A percentile compares a stretch with the other conserved stretches of the same genome.
Conservation (phyloP, 2,329 filamentous ascomycete genomes). For the Coniochaeta sp. region DNA sequence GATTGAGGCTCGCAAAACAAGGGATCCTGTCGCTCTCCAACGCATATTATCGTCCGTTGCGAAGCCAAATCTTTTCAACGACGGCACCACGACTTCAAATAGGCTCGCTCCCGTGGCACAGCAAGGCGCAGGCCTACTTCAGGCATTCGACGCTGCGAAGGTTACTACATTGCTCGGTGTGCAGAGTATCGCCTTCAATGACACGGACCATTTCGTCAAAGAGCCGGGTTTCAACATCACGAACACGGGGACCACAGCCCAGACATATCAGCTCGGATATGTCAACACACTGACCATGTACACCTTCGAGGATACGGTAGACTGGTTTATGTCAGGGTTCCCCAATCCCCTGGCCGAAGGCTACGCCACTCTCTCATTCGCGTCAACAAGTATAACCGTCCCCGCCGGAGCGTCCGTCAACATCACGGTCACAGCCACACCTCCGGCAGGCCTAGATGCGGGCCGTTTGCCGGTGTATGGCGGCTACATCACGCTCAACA, state of each 20-base stretch:
- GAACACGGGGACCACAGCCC: slow-evolving; percentile 26
- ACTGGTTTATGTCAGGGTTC: slow-evolving; percentile 5
- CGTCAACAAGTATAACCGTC: slow-evolving; percentile 15
- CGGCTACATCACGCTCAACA: slow-evolving; percentile 32
- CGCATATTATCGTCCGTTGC: slow-evolving; percentile 10
- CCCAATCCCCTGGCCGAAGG: slow-evolving; percentile 12
- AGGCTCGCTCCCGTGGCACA: slow-evolving; percentile 27
- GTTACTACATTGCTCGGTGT: slow-evolving; percentile 27
- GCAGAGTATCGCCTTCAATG: slow-evolving; percentile 33
- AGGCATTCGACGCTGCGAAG: slow-evolving; percentile 31
- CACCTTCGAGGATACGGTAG: slow-evolving; percentile 14
- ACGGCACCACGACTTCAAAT: slow-evolving; percentile 10
- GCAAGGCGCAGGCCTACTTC: slow-evolving; percentile 33
- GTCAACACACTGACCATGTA: slow-evolving; percentile 29
- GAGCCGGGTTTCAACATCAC: slow-evolving; percentile 27
- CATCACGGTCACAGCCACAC: slow-evolving; percentile 18
- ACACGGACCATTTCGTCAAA: slow-evolving; percentile 28
- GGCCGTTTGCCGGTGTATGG: slow-evolving; percentile 30
- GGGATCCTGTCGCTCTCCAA: slow-evolving; percentile 1
- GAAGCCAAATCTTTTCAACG: slow-evolving; percentile 20
- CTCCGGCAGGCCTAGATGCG: slow-evolving; percentile 17
- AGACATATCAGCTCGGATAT: slow-evolving; percentile 30
- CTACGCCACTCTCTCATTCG: slow-evolving; percentile 9
- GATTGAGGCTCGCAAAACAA: slow-evolving; percentile 2
- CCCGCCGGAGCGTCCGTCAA: slow-evolving; percentile 13